These are phyloP conservation scores for Apiotrichum domesticum DNA, from an alignment of 1,284 basidiomycete genomes.

Conservation along the genomic window DNA sequence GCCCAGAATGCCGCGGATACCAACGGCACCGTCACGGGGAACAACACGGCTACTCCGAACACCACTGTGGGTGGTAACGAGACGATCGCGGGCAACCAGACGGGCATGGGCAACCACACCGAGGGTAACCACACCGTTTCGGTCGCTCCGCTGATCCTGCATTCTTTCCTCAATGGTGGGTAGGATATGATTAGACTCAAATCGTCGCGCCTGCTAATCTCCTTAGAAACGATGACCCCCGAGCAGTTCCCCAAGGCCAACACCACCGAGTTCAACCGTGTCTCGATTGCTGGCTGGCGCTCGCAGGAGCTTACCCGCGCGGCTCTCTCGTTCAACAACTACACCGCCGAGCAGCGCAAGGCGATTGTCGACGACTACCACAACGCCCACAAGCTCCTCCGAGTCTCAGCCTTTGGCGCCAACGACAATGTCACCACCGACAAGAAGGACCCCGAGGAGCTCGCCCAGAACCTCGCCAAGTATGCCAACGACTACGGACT, in stretches of 20 bases:
- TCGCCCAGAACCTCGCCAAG: conserved; percentile 25
- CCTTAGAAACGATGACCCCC: neutral
- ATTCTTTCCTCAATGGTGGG: neutral
- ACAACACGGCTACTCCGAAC: neutral
- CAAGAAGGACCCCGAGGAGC: conserved; percentile 24
- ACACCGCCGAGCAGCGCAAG: neutral
- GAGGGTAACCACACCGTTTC: too few species aligned
- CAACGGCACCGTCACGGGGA: neutral
- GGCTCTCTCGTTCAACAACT: neutral
- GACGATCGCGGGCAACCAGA: too few species aligned
- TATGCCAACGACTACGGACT: conserved; percentile 40
- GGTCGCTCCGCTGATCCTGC: neutral
- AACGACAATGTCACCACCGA: conserved; percentile 33
- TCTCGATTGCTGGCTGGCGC: neutral
- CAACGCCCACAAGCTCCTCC: conserved; percentile 37
- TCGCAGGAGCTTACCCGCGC: neutral
- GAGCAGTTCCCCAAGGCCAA: neutral
- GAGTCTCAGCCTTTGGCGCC: conserved; percentile 38
- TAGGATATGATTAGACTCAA: neutral
- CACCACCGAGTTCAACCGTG: neutral
- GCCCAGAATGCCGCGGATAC: neutral
- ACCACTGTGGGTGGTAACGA: too few species aligned
- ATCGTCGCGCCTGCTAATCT: neutral
- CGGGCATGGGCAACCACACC: too few species aligned
- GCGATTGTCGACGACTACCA: conserved; percentile 33